phyloP scores from a whole-genome alignment of 306 rosid genomes.

The Fragaria ananassa region DNA sequence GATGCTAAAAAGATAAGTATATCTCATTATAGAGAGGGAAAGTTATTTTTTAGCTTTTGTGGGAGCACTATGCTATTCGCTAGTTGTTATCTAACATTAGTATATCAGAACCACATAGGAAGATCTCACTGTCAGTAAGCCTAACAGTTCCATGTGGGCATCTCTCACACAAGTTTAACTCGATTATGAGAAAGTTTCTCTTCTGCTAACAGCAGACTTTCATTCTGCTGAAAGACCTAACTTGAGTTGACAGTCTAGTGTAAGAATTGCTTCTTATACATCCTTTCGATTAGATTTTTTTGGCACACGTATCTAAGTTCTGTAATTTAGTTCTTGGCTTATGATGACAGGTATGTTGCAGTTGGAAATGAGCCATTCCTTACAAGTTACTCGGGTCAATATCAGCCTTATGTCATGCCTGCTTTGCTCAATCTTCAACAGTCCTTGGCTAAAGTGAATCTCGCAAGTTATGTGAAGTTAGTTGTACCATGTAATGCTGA shows the following conservation, averaged over 20 bases:
- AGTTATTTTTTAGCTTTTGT: not conserved
- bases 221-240: not conserved
- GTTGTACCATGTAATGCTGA: conserved; percentile 99
- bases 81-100: not conserved
- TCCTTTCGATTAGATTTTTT: not conserved
- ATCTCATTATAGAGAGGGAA: not conserved
- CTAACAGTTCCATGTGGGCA: not conserved
- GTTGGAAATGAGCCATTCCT: conserved; percentile 99
- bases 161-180: not conserved
- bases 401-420: conserved; percentile 67
- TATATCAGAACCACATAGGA: not conserved
- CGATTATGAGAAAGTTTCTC: not conserved
- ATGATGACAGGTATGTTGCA: conserved; percentile 66
- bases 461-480: conserved; percentile 75
- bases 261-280: not conserved
- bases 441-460: conserved; percentile 75
- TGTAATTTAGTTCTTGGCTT: conserved; percentile 17
- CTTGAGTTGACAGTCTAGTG: not conserved
- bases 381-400: conserved; percentile 70
- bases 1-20: not conserved
- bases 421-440: conserved; percentile 75
- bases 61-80: not conserved
- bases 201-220: not conserved
- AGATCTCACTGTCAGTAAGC: not conserved
- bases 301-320: not conserved